Base-by-base conservation (phyloP, 345 rosid genomes). In the Brassica rapa region DNA sequence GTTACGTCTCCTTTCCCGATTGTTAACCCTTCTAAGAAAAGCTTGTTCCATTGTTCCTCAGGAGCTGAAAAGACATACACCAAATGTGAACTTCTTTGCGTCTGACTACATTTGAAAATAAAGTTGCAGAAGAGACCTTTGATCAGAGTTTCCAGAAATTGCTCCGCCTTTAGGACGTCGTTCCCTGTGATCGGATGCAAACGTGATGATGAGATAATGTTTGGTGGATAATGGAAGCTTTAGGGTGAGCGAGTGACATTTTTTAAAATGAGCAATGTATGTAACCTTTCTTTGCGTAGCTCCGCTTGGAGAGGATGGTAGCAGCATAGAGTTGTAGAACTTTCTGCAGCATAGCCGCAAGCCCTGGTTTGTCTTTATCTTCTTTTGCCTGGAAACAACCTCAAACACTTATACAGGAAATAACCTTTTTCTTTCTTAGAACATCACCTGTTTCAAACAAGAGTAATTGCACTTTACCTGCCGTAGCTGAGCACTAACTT, bases 301-400 rank as follows among this genome's bases (percentile, higher is more conserved):
- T 92, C 78, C 93, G 97, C 77, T 87, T 92, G 6, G 97, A 94
- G 62, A 94, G 97, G 74, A 85, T 51, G 10, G 5, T 85, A 56
- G 95, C 89, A 79, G 98, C 96, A 81, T 92, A 94, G 71, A 91
- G 88, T 82, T 91, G 97, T 73, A 94, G 84, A 77, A 92, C 97
- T 77, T 92, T 94, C 82, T 88, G 98, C 77, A 94, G 77, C 98
- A 92, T 94, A 55, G 97, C 97, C 62, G 77, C 87, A 60, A 92
- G 93, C 67, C 98, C 97, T 4, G 97, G 98, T 82, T 89, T 94
- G 81, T 92, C 97, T 69, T 70, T 83, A 77, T 92, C 98, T 88
- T 88, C 92, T 85, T 88, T 88, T 73, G 97, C 96, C 97, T 90
- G 85, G 75, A 82, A 80, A 72, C 80, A 65, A 70, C 62, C 60